These are phyloP conservation scores for Pouteria campechiana DNA, from an alignment of 179 eudicot genomes.

Conservation along the genomic window DNA sequence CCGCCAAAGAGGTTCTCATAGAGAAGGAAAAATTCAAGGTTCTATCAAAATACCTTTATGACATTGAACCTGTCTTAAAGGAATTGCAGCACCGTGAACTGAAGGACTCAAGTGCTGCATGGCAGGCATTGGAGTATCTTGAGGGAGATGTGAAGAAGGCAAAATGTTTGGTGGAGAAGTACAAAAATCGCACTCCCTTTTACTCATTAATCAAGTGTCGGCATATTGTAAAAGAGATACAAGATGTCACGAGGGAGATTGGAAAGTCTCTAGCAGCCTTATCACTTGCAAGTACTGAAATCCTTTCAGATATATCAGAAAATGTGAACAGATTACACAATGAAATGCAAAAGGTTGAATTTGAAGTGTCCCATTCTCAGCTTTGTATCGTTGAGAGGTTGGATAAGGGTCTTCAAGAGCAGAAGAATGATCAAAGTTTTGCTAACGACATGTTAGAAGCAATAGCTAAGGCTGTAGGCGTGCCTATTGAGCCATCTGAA, in stretches of 20 bases:
- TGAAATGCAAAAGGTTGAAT: slow-evolving; percentile 33
- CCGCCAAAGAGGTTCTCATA: slow-evolving; percentile 26
- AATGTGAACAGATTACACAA: slow-evolving; percentile 20
- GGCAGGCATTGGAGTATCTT: slow-evolving; percentile 26
- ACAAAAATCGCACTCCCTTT: slow-evolving; percentile 22
- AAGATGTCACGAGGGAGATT: slow-evolving; percentile 32
- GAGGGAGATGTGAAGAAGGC: slow-evolving; percentile 26
- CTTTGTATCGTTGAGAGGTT: slow-evolving; percentile 21
- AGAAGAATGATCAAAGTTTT: slow-evolving; percentile 16
- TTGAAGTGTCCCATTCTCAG: slow-evolving; percentile 17
- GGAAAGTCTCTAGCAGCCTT: slow-evolving; percentile 21
- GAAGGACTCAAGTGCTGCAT: slow-evolving; percentile 22
- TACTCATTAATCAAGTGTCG: slow-evolving; percentile 23
- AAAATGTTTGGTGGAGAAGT: slow-evolving; percentile 21
- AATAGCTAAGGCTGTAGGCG: slow-evolving; percentile 31
- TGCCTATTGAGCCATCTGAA: slow-evolving; percentile 21
- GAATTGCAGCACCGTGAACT: slow-evolving; percentile 18
- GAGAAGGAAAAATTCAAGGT: slow-evolving; percentile 29
- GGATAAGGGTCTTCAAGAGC: slow-evolving; percentile 16
- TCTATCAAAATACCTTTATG: slow-evolving; percentile 21
- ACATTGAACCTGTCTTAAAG: slow-evolving; percentile 20
- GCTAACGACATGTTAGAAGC: slow-evolving; percentile 25
- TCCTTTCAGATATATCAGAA: slow-evolving; percentile 22
- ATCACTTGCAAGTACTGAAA: slow-evolving; percentile 18
- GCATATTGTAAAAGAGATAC: slow-evolving; percentile 32